Evolutionary conservation across 139 green algal species (phyloP).

Genomic region (Limnomonas spitsbergensis): DNA sequence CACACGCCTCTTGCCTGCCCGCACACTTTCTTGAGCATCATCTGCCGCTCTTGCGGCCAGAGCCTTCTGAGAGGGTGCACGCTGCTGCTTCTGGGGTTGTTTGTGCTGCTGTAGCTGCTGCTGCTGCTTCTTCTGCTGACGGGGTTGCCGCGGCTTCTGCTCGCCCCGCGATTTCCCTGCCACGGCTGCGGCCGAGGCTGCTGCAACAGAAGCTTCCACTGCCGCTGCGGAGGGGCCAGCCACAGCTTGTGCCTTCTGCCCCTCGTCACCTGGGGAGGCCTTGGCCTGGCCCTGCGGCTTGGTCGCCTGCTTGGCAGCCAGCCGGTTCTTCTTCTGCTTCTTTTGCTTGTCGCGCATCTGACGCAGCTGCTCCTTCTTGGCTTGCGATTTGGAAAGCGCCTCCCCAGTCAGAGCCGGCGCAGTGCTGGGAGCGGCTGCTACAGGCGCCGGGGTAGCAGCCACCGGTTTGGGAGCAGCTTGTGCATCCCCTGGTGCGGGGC

Average conservation of each 20-base stretch:
- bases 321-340: conserved; percentile 17
- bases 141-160: background rate
- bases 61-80: background rate
- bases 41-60: background rate
- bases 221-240: background rate
- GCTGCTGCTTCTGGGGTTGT: background rate
- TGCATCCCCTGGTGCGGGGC: too few relatives aligned
- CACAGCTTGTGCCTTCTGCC: conserved; percentile 3
- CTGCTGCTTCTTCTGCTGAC: conserved; percentile 2
- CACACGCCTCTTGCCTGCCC: background rate
- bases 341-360: conserved; percentile 2
- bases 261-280: background rate
- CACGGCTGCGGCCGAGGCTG: background rate
- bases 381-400: background rate
- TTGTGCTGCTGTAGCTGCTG: conserved; percentile 35
- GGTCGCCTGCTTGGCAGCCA: background rate
- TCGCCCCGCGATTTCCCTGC: background rate
- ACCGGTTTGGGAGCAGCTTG: too few relatives aligned
- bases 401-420: background rate
- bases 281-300: background rate
- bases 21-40: background rate
- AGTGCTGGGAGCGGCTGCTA: background rate
- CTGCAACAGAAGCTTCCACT: background rate
- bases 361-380: conserved; percentile 15
- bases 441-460: background rate